Evolutionary conservation across 352 stramenopile genomes (phyloP).

Genomic region (Globisporangium carolinianum): DNA sequence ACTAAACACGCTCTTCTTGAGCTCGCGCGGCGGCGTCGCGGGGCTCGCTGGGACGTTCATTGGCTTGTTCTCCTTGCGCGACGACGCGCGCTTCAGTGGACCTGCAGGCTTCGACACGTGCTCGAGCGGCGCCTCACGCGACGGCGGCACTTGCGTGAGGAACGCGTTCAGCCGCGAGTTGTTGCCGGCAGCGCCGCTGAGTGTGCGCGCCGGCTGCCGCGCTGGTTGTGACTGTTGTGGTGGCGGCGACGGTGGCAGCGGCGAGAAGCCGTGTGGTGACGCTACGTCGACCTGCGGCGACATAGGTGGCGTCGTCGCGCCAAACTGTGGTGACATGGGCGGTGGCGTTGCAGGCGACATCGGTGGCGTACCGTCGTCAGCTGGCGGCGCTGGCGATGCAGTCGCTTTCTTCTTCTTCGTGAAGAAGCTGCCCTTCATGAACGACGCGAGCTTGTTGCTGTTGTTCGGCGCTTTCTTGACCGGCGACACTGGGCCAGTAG

Average conservation of each 20-base stretch:
- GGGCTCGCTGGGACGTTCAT: slow-evolving; percentile 14
- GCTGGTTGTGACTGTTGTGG: slow-evolving; percentile 8
- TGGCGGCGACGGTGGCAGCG: slow-evolving; percentile 9
- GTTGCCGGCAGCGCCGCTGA: slow-evolving; percentile 39
- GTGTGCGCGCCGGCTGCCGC: slow-evolving; percentile 28
- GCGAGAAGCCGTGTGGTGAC: slow-evolving; percentile 13
- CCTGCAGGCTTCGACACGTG: slow-evolving; percentile 51
- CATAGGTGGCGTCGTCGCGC: slow-evolving; percentile 15
- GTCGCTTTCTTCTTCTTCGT: slow-evolving; percentile 58
- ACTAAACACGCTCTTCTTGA: slow-evolving; percentile 14
- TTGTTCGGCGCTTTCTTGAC: slow-evolving; percentile 33
- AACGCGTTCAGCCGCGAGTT: slow-evolving; percentile 69
- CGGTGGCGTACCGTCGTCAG: slow-evolving; percentile 46
- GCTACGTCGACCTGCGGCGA: slow-evolving; percentile 5
- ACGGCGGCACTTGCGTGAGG: slow-evolving; percentile 62
- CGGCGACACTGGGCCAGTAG: slow-evolving; percentile 22
- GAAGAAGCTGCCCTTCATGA: slow-evolving; percentile 80
- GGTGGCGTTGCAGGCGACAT: slow-evolving; percentile 42
- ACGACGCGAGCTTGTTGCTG: slow-evolving; percentile 68
- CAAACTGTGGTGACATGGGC: slow-evolving; percentile 40
- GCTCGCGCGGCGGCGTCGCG: slow-evolving; percentile 16
- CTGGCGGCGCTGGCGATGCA: slow-evolving; percentile 16
- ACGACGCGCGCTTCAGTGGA: slow-evolving; percentile 37
- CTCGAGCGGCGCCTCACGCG: slow-evolving; percentile 45
- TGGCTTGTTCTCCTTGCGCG: slow-evolving; percentile 32